Conservation (phyloP, 345 rosid species). For the Rhizophora apiculata region DNA sequence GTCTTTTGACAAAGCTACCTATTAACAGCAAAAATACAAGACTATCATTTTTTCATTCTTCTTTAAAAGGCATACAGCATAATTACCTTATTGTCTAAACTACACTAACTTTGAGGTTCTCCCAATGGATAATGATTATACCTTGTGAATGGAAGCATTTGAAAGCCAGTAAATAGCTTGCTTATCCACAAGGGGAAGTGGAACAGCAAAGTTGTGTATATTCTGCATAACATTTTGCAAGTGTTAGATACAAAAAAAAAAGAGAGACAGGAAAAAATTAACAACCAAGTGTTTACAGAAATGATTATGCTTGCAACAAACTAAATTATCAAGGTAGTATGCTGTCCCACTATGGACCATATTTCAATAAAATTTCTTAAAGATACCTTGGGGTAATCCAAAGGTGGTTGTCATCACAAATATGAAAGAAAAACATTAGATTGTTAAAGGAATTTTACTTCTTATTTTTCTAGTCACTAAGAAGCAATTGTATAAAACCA, state of each 20-base stretch:
- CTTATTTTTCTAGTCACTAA: neutral
- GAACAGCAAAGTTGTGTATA: constrained; percentile 57
- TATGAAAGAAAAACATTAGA: too few species aligned
- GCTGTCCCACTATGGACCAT: neutral
- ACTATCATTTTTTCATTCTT: constrained; percentile 14
- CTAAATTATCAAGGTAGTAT: neutral
- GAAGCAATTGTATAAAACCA: neutral
- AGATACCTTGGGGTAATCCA: neutral
- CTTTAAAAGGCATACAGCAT: neutral
- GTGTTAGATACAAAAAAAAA: constrained; percentile 16
- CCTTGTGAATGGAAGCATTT: constrained; percentile 67
- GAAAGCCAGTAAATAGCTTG: constrained; percentile 40
- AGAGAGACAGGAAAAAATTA: constrained; percentile 5
- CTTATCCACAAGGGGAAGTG: constrained; percentile 34
- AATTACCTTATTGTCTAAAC: neutral
- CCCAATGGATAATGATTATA: constrained; percentile 17
- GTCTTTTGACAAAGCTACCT: constrained; percentile 90
- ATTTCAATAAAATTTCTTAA: neutral
- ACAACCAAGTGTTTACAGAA: neutral
- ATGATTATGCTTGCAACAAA: neutral
- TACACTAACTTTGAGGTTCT: neutral
- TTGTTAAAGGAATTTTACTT: neutral
- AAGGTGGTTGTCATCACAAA: neutral
- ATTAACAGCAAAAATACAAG: constrained; percentile 22
- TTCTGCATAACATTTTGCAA: constrained; percentile 51